Evolutionary conservation across 2,329 filamentous ascomycete species (phyloP).

Genomic region (Harringtonia aguacate): DNA sequence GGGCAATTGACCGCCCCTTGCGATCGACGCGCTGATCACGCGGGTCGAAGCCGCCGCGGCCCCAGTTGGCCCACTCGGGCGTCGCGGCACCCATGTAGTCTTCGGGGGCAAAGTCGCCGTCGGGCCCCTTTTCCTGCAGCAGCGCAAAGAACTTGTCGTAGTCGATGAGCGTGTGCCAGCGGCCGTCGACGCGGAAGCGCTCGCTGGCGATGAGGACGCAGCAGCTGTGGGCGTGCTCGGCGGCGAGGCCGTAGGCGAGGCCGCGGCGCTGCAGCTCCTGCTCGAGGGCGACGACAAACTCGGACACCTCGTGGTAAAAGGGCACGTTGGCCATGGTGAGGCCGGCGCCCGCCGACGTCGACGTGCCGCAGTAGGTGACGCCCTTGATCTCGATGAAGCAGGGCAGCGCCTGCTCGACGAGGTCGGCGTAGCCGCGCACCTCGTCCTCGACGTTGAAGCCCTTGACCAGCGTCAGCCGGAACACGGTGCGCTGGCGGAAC

Average conservation of each 20-base stretch:
- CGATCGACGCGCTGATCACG: conserved; percentile 77
- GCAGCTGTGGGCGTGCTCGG: conserved; percentile 91
- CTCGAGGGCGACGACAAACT: conserved; percentile 70
- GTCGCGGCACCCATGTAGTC: conserved; percentile 82
- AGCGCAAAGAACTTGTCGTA: conserved; percentile 82
- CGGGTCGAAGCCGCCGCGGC: conserved; percentile 88
- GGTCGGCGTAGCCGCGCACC: conserved; percentile 76
- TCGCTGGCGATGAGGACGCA: conserved; percentile 79
- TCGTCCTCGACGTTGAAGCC: conserved; percentile 97
- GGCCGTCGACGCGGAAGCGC: conserved; percentile 64
- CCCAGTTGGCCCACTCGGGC: conserved; percentile 91
- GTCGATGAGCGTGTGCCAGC: conserved; percentile 88
- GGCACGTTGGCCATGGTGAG: conserved; percentile 97
- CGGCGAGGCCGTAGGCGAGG: conserved; percentile 79
- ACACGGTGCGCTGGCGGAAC: conserved; percentile 82
- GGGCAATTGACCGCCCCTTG: conserved; percentile 65
- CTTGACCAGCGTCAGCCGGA: conserved; percentile 90
- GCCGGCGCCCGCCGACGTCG: conserved; percentile 71
- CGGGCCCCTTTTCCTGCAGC: conserved; percentile 55
- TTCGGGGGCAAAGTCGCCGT: conserved; percentile 69
- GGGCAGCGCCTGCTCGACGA: conserved; percentile 76
- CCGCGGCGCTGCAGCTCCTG: conserved; percentile 57
- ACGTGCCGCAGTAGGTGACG: conserved; percentile 92
- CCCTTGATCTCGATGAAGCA: conserved; percentile 95
- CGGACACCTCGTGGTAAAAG: conserved; percentile 82